Evolutionary conservation across 805 yeast genomes (phyloP).

Genomic region (Wickerhamomyces subpelliculosus): DNA sequence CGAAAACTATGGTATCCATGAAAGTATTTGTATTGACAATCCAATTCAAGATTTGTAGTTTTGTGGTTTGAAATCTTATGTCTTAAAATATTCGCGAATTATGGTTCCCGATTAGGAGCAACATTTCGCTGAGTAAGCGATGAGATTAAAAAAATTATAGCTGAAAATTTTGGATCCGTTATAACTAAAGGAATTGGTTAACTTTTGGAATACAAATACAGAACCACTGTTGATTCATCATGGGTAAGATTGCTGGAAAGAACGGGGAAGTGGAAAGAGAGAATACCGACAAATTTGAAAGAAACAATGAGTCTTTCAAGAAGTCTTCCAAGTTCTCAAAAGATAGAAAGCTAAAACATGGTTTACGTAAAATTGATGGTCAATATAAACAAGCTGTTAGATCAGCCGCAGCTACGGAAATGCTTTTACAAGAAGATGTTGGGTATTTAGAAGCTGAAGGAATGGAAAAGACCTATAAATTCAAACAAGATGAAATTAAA

Average conservation of each 20-base stretch:
- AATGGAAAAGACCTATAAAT: slow-evolving; percentile 90
- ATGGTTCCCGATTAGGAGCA: background rate
- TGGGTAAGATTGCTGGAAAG: slow-evolving; percentile 20
- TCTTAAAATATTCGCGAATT: no score
- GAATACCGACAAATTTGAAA: slow-evolving; percentile 26
- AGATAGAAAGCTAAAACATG: slow-evolving; percentile 58
- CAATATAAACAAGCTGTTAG: slow-evolving; percentile 73
- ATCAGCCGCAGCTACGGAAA: slow-evolving; percentile 82
- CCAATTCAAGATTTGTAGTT: no score
- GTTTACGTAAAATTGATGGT: slow-evolving; percentile 59
- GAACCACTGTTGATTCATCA: background rate
- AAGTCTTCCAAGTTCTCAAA: slow-evolving; percentile 30
- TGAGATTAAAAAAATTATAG: background rate
- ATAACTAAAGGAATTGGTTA: no score
- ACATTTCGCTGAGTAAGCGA: background rate
- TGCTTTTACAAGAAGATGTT: slow-evolving; percentile 72
- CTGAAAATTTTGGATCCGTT: background rate
- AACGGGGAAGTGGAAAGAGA: slow-evolving; percentile 22
- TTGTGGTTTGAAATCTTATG: no score
- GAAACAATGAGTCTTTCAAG: slow-evolving; percentile 11
- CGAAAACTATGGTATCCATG: no score
- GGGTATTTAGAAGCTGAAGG: slow-evolving; percentile 91
- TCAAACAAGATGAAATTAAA: slow-evolving; percentile 71
- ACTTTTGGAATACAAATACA: no score
- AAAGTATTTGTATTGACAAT: no score